Evolutionary conservation across 2,329 filamentous ascomycete genomes (phyloP), one percentile per base, ranked within the genome.

Genomic region (Apiospora koreana): DNA sequence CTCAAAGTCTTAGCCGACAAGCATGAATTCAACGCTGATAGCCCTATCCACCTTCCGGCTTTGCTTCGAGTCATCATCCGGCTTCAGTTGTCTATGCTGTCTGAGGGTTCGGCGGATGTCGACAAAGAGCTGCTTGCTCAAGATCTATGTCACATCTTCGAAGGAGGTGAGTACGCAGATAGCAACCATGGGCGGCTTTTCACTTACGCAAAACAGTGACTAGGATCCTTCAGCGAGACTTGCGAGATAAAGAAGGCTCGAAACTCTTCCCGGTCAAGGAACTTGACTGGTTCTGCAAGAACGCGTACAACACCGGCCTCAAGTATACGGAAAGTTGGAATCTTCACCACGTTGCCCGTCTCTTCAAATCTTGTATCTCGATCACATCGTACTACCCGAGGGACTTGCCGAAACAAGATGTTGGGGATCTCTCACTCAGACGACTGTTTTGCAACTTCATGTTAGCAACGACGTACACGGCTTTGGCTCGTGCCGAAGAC

Each of bases 281-380:
- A 75, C 83, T 97, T 3, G 87, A 95, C 74, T 97, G 94, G 94
- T 95, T 97, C 78, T 92, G 91, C 46, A 91, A 91, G 72, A 95
- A 93, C 73, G 87, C 92, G 1, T 97, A 97, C 82, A 97, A 96
- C 74, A 79, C 94, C 8, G 91, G 90, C 0, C 80, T 95, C 5
- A 89, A 90, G 71, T 84, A 91, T 73, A 84, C 85, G 1, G 83
- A 87, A 3, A 73, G 70, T 0, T 91, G 92, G 85, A 78, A 86
- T 31, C 83, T 90, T 1, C 77, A 79, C 7, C 80, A 85, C 66
- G 83, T 91, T 0, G 77, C 91, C 3, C 83, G 87, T 3, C 84
- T 97, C 31, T 80, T 91, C 65, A 79, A 77, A 5, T 82, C 83
- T 38, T 91, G 87, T 71, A 81, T 89, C 45, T 77, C 76, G 0